Evolutionary conservation across 2,329 filamentous ascomycete genomes (phyloP).

Genomic region (Exophiala spinifera): DNA sequence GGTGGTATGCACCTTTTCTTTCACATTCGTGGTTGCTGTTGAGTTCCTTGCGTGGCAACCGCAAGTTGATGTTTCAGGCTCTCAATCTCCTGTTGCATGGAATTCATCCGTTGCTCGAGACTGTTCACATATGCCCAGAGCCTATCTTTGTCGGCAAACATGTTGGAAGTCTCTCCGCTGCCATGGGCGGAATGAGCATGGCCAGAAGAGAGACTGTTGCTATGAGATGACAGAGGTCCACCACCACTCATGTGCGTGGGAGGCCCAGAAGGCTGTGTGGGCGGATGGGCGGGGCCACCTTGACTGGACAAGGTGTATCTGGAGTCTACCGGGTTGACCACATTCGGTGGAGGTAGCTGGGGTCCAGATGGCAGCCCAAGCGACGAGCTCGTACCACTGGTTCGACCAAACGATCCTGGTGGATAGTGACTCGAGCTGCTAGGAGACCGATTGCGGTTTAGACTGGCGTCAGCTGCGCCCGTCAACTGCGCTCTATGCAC

Average conservation of each 20-base stretch:
- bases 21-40: conserved; percentile 18
- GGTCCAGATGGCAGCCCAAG: conserved; percentile 41
- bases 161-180: conserved; percentile 30
- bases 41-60: conserved; percentile 14
- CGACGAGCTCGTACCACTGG: conserved; percentile 22
- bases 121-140: conserved; percentile 45
- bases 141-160: conserved; percentile 36
- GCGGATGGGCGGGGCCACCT: conserved; percentile 34
- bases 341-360: conserved; percentile 44
- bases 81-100: conserved; percentile 42
- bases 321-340: conserved; percentile 42
- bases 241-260: conserved; percentile 36
- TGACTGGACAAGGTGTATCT: conserved; percentile 43
- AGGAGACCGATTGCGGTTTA: conserved; percentile 44
- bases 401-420: conserved; percentile 33
- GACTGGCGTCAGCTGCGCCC: conserved; percentile 35
- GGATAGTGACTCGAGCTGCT: conserved; percentile 42
- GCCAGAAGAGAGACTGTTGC: conserved; percentile 33
- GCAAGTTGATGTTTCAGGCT: conserved; percentile 41
- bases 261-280: conserved; percentile 33
- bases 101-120: conserved; percentile 42
- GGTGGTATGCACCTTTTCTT: background rate
- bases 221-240: conserved; percentile 29
- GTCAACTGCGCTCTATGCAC: conserved; percentile 36
- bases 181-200: conserved; percentile 32